phyloP scores from a whole-genome alignment of 306 rosid genomes.

The Cajanus cajan region DNA sequence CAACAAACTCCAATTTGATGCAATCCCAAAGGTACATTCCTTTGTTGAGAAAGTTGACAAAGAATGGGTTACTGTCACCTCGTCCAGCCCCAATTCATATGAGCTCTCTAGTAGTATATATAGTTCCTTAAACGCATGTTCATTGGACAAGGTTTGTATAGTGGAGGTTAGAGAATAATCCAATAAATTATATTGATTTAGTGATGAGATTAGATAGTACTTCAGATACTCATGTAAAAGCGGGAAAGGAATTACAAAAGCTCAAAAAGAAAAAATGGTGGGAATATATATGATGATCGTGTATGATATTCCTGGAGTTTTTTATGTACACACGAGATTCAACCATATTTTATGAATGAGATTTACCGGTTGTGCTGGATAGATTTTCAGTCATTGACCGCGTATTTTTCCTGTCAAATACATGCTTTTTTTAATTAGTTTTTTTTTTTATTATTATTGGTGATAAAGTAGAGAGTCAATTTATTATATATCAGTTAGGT shows the following conservation, averaged over 20 bases:
- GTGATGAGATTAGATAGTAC: conserved; percentile 1
- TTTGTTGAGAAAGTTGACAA: conserved; percentile 64
- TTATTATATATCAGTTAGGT: too few species aligned
- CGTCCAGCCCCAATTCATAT: conserved; percentile 65
- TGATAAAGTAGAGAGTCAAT: too few species aligned
- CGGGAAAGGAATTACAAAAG: not conserved
- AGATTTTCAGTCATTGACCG: not conserved
- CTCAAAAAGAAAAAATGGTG: not conserved
- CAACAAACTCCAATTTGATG: conserved; percentile 59
- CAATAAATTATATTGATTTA: not conserved
- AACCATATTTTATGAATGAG: not conserved
- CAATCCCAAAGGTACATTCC: conserved; percentile 52
- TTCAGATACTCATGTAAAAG: conserved; percentile 6
- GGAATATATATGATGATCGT: not conserved
- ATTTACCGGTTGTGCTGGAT: not conserved
- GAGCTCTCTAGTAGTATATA: conserved; percentile 66
- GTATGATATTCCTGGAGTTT: not conserved
- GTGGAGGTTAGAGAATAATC: conserved; percentile 54
- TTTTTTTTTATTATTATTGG: not conserved
- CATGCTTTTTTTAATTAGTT: not conserved
- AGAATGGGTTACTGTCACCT: conserved; percentile 74
- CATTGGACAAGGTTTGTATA: conserved; percentile 61
- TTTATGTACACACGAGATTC: not conserved
- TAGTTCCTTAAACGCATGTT: conserved; percentile 57
- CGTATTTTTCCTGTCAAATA: not conserved